These are phyloP conservation scores for Fomitopsis schrenkii DNA, from an alignment of 1,284 basidiomycete species.

Conservation along the genomic window DNA sequence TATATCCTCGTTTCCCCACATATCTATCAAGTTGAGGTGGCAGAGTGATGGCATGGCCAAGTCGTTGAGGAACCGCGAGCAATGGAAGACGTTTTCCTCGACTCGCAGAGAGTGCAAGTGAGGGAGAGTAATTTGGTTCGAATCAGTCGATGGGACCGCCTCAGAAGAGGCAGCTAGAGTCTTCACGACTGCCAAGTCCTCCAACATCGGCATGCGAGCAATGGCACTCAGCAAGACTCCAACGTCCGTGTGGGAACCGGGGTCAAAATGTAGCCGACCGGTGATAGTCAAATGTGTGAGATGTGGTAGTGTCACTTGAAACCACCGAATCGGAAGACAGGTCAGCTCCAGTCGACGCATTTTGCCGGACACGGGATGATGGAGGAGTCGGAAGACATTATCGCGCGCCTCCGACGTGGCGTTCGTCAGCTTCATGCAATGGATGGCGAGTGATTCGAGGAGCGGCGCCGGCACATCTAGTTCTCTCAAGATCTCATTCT, in stretches of 20 bases:
- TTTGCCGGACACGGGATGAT: background rate
- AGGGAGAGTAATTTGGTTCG: background rate
- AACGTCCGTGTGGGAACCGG: background rate
- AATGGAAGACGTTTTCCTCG: background rate
- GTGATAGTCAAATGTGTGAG: background rate
- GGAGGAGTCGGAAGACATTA: background rate
- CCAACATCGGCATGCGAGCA: background rate
- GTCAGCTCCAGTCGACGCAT: background rate
- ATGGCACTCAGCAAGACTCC: background rate
- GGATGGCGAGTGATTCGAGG: background rate
- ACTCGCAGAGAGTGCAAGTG: background rate
- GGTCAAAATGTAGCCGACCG: too few species aligned
- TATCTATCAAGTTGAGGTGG: background rate
- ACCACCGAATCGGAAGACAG: background rate
- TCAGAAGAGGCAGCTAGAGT: background rate
- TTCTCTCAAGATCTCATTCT: too few species aligned
- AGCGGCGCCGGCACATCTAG: background rate
- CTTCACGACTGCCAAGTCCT: background rate
- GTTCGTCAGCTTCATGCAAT: background rate
- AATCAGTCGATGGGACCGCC: background rate
- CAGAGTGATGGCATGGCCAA: background rate
- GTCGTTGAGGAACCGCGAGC: background rate
- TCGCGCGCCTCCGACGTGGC: background rate
- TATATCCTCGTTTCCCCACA: background rate
- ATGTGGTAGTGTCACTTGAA: background rate